Evolutionary conservation across 2,329 filamentous ascomycete genomes (phyloP).

Genomic region (Penicillium hordei): DNA sequence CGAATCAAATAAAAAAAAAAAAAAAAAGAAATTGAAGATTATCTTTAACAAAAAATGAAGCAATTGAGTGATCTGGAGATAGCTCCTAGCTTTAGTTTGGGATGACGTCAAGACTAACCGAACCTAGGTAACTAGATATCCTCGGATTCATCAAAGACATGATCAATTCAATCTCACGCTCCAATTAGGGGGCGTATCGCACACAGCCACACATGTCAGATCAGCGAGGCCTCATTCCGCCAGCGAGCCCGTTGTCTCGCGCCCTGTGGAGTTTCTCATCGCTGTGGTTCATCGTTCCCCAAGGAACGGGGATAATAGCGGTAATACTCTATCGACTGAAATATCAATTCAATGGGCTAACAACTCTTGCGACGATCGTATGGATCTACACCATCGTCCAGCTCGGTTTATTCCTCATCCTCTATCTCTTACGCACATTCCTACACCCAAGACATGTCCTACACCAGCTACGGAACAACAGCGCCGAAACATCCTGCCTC

Average conservation of each 20-base stretch:
- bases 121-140: neutral
- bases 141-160: neutral
- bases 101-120: constrained; percentile 2
- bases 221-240: neutral
- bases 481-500: constrained; percentile 41
- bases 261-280: constrained; percentile 38
- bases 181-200: neutral
- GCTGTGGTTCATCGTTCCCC: constrained; percentile 42
- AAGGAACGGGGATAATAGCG: constrained; percentile 41
- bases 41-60: neutral
- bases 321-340: constrained; percentile 39
- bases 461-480: constrained; percentile 30
- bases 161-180: neutral
- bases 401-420: constrained; percentile 27
- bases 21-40: too few relatives aligned
- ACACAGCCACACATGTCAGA: neutral
- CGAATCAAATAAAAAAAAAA: neutral
- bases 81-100: neutral
- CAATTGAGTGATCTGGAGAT: neutral
- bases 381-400: constrained; percentile 42
- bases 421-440: constrained; percentile 36
- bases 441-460: constrained; percentile 35
- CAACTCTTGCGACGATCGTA: constrained; percentile 38
- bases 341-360: constrained; percentile 44
- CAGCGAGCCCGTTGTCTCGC: constrained; percentile 11